Evolutionary conservation across 305 asterid species (phyloP).

Genomic region (Fraxinus xanthoxyloides): DNA sequence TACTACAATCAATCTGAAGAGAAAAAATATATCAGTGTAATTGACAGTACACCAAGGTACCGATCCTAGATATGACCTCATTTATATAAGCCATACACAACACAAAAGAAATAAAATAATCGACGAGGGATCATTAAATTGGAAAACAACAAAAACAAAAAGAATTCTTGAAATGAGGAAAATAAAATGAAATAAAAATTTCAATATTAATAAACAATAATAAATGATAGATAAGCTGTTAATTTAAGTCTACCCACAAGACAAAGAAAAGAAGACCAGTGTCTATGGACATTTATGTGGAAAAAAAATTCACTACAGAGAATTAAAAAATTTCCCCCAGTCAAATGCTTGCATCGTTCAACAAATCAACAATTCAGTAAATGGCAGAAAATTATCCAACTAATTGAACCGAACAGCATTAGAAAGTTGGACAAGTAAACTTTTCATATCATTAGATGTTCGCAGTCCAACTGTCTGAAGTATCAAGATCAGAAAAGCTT

Average conservation of each 20-base stretch:
- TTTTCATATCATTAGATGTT: conserved; percentile 14
- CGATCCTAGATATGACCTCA: background rate
- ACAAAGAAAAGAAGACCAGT: background rate
- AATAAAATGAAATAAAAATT: background rate
- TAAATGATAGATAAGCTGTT: background rate
- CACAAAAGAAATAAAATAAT: background rate
- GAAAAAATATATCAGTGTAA: background rate
- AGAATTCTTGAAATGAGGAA: background rate
- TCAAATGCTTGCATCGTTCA: background rate
- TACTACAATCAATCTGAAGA: background rate
- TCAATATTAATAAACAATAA: background rate
- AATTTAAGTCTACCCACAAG: background rate
- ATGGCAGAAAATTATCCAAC: conserved; percentile 9
- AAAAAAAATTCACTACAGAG: background rate
- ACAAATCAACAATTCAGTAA: background rate
- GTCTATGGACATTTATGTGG: background rate
- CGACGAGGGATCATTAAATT: background rate
- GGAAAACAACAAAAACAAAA: background rate
- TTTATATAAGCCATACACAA: background rate
- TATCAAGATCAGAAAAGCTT: conserved; percentile 9
- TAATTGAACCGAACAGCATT: background rate
- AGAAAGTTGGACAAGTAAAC: background rate
- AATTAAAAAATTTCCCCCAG: background rate
- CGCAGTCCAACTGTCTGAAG: background rate
- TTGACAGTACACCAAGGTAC: background rate